Evolutionary conservation across 2,329 filamentous ascomycete genomes (phyloP), one percentile per base, ranked within the genome.

Genomic region (Xylaria sp.): DNA sequence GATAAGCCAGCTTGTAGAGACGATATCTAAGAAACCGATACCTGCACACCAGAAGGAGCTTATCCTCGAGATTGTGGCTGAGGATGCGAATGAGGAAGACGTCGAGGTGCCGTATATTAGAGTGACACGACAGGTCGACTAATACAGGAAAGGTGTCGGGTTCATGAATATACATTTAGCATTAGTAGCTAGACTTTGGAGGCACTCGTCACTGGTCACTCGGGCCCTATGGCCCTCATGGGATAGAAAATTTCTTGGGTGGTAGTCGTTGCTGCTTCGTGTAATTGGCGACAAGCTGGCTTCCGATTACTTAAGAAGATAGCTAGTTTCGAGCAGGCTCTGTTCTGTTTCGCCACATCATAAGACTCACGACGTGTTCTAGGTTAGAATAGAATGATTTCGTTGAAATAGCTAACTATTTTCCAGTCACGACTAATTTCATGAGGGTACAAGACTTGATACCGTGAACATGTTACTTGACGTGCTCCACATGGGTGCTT

Each of bases 91-190:
- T 3, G 95, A 92, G 71, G 93, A 98, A 82, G 96, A 99, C 79
- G 95, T 98, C 1, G 96, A 99, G 82, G 92, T 98, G 73, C 96
- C 96, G 4, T 98, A 97, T 80, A 93, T 98, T 77, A 97, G 95
- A 89, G 89, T 97, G 73, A 95, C 91, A 84, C 77, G 81, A 73
- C 81, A 78, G 67, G 26, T 23, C 17, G n/a, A 28, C n/a, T n/a
- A 17, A 38, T 26, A 11, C 7, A 38, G 1, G n/a, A 23, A 10
- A 23, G 31, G 38, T 42, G 15, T n/a, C 40, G 11, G 44, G 17
- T 20, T 31, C n/a, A 44, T 26, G 42, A 40, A 23, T 42, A 58
- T 62, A 36, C 44, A 44, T 36, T 53, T 20, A 28, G 54, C 28
- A 67, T 57, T 13, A 56, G 31, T 36, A 40, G 51, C 36, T 66